Evolutionary conservation across 73 alveolate species (phyloP).

Genomic region (Tetrahymena thermophila): DNA sequence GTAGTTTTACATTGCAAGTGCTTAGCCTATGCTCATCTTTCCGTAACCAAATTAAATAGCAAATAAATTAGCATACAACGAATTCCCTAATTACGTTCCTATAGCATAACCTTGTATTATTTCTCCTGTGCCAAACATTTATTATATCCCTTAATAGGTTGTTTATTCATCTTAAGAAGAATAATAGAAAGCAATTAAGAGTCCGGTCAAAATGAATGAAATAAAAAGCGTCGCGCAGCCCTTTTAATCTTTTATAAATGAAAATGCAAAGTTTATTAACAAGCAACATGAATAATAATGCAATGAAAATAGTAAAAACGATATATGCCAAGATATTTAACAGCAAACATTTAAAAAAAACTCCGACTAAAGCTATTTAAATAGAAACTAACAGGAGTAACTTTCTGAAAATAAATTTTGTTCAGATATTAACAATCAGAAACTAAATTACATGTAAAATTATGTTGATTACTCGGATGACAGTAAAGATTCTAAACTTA

Average conservation of each 20-base stretch:
- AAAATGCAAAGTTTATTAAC: background rate
- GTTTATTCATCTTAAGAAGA: background rate
- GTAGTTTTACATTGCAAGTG: background rate
- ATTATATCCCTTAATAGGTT: background rate
- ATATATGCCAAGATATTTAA: background rate
- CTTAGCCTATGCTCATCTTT: background rate
- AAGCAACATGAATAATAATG: too few species aligned
- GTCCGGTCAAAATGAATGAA: background rate
- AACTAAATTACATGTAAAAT: too few species aligned
- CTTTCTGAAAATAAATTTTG: background rate
- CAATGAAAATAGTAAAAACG: too few species aligned
- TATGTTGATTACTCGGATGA: background rate
- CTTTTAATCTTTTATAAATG: background rate
- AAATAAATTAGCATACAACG: background rate
- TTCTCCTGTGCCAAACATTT: background rate
- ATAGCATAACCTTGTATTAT: background rate
- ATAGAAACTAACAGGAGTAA: background rate
- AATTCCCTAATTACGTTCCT: background rate
- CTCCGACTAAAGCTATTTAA: background rate
- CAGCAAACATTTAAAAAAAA: background rate
- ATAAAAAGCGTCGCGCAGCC: background rate
- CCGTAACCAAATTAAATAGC: background rate
- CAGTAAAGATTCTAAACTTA: background rate
- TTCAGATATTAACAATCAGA: background rate
- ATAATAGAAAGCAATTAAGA: background rate